Percentiles rank a stretch among this genome's conserved stretches.
Conservation (phyloP, 2,329 filamentous ascomycete genomes). For the Penicillium sp. region DNA sequence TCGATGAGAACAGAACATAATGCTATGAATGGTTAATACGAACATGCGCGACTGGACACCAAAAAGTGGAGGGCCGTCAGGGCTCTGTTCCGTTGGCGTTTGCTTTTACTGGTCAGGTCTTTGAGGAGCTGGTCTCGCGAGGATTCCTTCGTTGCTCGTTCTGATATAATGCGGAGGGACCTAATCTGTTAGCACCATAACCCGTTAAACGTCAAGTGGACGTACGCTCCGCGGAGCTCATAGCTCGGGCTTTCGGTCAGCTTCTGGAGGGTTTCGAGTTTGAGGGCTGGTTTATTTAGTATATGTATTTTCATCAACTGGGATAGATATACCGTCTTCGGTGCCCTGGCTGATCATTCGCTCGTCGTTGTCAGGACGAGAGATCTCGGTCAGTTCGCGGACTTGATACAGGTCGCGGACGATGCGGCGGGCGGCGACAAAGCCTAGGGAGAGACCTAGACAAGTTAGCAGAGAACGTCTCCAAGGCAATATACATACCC, state of each 20-base stretch:
- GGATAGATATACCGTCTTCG: constrained; percentile 54
- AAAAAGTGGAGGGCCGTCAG: constrained; percentile 43
- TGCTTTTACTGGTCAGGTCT: constrained; percentile 39
- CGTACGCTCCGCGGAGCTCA: constrained; percentile 66
- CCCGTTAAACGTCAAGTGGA: constrained; percentile 29
- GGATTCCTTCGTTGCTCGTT: constrained; percentile 40
- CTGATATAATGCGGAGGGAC: constrained; percentile 44
- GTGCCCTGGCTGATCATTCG: constrained; percentile 72
- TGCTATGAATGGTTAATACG: constrained; percentile 8
- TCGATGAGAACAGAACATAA: neutral
- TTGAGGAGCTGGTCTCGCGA: constrained; percentile 38
- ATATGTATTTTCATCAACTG: neutral
- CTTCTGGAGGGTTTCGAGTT: constrained; percentile 62
- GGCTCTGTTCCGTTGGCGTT: constrained; percentile 35
- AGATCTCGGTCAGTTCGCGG: constrained; percentile 55
- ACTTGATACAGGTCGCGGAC: constrained; percentile 49
- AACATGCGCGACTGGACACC: constrained; percentile 37
- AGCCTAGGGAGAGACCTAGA: constrained; percentile 33
- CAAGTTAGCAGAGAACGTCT: constrained; percentile 5
- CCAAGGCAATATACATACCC: neutral
- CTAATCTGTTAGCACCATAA: constrained; percentile 20
- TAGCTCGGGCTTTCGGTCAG: constrained; percentile 68
- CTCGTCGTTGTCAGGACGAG: constrained; percentile 60
- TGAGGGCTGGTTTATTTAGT: constrained; percentile 45
- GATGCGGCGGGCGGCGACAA: constrained; percentile 54